Evolutionary conservation across 2,329 filamentous ascomycete species (phyloP), one percentile per base, ranked within the genome.

Genomic region (Cladosporium sp.): DNA sequence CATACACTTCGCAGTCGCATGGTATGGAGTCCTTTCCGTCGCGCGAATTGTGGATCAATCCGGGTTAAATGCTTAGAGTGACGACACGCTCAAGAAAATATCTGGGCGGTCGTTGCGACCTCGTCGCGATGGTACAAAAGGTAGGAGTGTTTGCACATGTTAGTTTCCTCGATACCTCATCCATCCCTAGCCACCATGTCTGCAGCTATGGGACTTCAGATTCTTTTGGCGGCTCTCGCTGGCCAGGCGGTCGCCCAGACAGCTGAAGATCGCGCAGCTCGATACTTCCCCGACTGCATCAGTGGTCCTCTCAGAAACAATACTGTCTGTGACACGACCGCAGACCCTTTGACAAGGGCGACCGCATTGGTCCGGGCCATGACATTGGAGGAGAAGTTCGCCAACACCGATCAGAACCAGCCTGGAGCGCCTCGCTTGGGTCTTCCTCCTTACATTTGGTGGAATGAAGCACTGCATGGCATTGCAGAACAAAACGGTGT

Each of bases 391-490:
- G 81, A 83, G 65, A 80, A 83, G 59, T 77, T 83, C 19, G 80
- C 82, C 57, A 75, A 77, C 61, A 81, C 79, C 0, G 76, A 75
- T 13, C 78, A 74, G 56, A 74, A 71, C 6, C 73, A 74, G 4
- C 77, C 77, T 0, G 83, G 83, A 0, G 78, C 81, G 6, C 73
- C 80, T 1, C 74, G 83, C 25, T 74, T 87, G 0, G 83, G 83
- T 4, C 71, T 87, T 0, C 79, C 80, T 0, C 68, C 77, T 0
- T 88, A 88, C 62, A 74, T 82, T 62, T 85, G 83, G 75, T 86
- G 83, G 82, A 80, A 77, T 44, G 83, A 85, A 68, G 84, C 80
- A 1, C 77, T 87, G 0, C 85, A 88, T 64, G 86, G 86, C 1
- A 69, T 84, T 28, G 44, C 58, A 19, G 66, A 62, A 3, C 78